phyloP scores from a whole-genome alignment of 805 yeast genomes.

The Tetrapisispora namnaoensis region DNA sequence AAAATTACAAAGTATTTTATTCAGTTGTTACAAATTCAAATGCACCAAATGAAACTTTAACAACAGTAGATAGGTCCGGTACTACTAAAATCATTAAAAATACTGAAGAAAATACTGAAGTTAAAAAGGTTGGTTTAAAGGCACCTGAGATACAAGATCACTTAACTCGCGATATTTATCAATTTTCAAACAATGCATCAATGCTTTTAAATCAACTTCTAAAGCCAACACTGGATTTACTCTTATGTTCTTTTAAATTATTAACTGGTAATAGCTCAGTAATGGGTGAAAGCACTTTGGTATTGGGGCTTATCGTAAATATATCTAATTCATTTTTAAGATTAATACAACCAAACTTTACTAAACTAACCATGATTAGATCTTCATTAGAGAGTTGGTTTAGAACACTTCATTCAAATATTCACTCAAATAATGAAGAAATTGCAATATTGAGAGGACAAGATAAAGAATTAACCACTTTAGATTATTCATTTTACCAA shows the following conservation, averaged over 20 bases:
- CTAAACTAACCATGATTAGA: slow-evolving; percentile 62
- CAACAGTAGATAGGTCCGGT: not conserved
- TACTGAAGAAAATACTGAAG: not conserved
- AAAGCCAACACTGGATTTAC: slow-evolving; percentile 72
- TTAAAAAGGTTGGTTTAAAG: not conserved
- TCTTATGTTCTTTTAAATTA: slow-evolving; percentile 71
- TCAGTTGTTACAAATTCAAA: slow-evolving; percentile 14
- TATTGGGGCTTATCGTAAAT: slow-evolving; percentile 72
- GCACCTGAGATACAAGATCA: slow-evolving; percentile 22
- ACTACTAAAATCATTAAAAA: not conserved
- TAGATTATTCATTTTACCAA: slow-evolving; percentile 75
- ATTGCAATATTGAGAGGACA: slow-evolving; percentile 81
- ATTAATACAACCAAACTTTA: slow-evolving; percentile 82
- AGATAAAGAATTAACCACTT: slow-evolving; percentile 59
- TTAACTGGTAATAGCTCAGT: slow-evolving; percentile 37
- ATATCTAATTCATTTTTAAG: slow-evolving; percentile 64
- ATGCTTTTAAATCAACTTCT: slow-evolving; percentile 72
- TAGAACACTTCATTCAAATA: slow-evolving; percentile 71
- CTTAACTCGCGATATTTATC: slow-evolving; percentile 65
- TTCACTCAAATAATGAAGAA: slow-evolving; percentile 74
- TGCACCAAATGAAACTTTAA: not conserved
- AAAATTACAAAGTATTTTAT: slow-evolving; percentile 34
- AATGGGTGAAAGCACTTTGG: slow-evolving; percentile 63
- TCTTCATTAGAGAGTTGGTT: slow-evolving; percentile 80
- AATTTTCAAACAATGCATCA: slow-evolving; percentile 62